Evolutionary conservation across 768 basidiomycete genomes (phyloP).

Genomic region (Chalciporus chontae): DNA sequence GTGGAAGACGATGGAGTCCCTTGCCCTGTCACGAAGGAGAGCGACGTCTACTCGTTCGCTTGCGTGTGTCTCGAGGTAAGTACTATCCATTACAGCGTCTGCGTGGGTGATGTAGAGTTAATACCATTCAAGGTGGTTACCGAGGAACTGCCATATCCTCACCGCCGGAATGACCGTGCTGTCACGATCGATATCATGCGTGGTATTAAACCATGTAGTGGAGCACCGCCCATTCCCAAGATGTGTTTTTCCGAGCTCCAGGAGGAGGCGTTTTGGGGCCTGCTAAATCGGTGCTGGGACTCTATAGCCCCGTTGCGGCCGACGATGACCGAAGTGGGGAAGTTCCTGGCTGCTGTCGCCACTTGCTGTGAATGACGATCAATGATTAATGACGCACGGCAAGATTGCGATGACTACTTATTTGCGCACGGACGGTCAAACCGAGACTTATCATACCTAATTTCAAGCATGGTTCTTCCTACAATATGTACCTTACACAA

Average conservation of each 20-base stretch:
- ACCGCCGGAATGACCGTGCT: slow-evolving; percentile 52
- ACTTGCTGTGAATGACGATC: not conserved
- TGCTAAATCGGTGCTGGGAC: slow-evolving; percentile 47
- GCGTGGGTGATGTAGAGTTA: not conserved
- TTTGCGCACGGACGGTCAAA: not conserved
- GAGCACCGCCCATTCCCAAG: slow-evolving; percentile 19
- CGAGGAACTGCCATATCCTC: slow-evolving; percentile 48
- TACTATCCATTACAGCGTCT: not conserved
- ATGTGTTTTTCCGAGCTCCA: slow-evolving; percentile 16
- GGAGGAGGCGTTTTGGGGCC: slow-evolving; percentile 40
- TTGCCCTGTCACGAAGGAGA: slow-evolving; percentile 46
- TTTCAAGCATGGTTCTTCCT: too few relatives aligned
- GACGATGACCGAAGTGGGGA: slow-evolving; percentile 38
- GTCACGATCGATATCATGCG: slow-evolving; percentile 54
- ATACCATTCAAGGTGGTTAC: slow-evolving; percentile 42
- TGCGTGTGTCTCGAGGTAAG: slow-evolving; percentile 57
- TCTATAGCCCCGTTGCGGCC: slow-evolving; percentile 37
- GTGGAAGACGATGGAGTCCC: slow-evolving; percentile 42
- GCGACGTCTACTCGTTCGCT: slow-evolving; percentile 60
- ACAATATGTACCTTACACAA: too few relatives aligned
- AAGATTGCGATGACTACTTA: not conserved
- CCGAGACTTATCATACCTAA: too few relatives aligned
- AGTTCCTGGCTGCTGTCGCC: slow-evolving; percentile 8
- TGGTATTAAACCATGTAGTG: slow-evolving; percentile 45
- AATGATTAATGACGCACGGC: too few relatives aligned